Percentiles rank a stretch among this genome's conserved stretches.
Evolutionary conservation across 768 basidiomycete species (phyloP).

Genomic region (Tylopilus sp.): DNA sequence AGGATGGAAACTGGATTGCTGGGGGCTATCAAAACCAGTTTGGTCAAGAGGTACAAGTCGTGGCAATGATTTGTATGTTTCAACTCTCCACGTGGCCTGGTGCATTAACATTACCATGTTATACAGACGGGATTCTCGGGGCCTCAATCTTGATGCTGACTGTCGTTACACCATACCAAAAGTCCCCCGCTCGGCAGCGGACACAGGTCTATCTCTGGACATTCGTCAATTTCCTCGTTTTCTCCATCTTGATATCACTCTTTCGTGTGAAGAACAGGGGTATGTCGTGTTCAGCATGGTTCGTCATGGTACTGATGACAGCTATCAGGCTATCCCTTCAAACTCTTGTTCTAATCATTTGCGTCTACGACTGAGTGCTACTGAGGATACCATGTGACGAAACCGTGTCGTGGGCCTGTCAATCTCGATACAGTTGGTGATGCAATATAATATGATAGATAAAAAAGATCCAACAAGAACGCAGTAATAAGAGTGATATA

Average conservation of each 20-base stretch:
- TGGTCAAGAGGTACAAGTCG: slow-evolving; percentile 89
- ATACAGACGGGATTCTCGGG: slow-evolving; percentile 78
- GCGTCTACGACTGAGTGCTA: not conserved
- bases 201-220: slow-evolving; percentile 90
- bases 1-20: slow-evolving; percentile 77
- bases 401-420: not conserved
- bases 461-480: slow-evolving; percentile 20
- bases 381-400: not conserved
- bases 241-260: slow-evolving; percentile 80
- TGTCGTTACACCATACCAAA: slow-evolving; percentile 74
- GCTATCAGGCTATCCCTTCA: slow-evolving; percentile 72
- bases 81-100: not conserved
- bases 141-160: slow-evolving; percentile 78
- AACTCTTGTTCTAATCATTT: slow-evolving; percentile 56
- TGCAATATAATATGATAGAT: slow-evolving; percentile 20
- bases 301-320: not conserved
- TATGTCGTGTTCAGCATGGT: slow-evolving; percentile 26
- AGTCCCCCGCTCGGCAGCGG: slow-evolving; percentile 71
- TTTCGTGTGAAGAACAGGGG: slow-evolving; percentile 92
- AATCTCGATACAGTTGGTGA: not conserved
- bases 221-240: slow-evolving; percentile 74
- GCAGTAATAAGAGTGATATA: slow-evolving; percentile 16
- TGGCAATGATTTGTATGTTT: slow-evolving; percentile 72
- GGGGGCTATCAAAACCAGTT: slow-evolving; percentile 86
- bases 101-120: slow-evolving; percentile 3